Percentiles rank a stretch among this genome's conserved stretches.
These are phyloP conservation scores for Magnaporthiopsis incrustans DNA, from an alignment of 2,329 filamentous ascomycete species.

Conservation along the genomic window DNA sequence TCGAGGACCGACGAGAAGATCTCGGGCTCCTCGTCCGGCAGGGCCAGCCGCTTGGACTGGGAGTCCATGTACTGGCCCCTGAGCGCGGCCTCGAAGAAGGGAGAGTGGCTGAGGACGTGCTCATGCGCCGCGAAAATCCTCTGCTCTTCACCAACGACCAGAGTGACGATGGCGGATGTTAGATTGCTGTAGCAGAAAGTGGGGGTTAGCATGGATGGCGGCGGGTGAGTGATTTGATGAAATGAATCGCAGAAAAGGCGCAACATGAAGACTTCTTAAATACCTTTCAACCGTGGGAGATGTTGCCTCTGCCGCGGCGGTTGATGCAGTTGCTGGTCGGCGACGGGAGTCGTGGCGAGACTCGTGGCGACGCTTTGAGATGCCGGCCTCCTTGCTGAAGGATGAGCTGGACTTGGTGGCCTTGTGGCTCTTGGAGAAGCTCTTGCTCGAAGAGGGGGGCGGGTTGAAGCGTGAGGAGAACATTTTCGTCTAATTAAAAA, in stretches of 20 bases:
- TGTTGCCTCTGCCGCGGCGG: constrained; percentile 28
- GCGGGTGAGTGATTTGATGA: constrained; percentile 1
- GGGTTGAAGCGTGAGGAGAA: constrained; percentile 7
- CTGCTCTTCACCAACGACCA: constrained; percentile 72
- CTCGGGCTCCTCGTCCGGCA: constrained; percentile 81
- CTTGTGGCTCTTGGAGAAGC: constrained; percentile 46
- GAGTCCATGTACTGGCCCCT: constrained; percentile 54
- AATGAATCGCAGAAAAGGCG: no score
- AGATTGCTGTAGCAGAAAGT: constrained; percentile 35
- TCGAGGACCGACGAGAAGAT: constrained; percentile 87
- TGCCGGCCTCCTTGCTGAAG: constrained; percentile 45
- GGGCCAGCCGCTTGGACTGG: constrained; percentile 63
- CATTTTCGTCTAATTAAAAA: neutral
- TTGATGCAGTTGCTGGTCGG: constrained; percentile 40
- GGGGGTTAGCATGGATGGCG: neutral
- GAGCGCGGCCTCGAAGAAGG: constrained; percentile 66
- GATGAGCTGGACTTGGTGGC: constrained; percentile 42
- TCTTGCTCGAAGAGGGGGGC: constrained; percentile 23
- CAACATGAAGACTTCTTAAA: no score
- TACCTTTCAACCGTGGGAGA: constrained; percentile 1
- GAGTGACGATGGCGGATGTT: constrained; percentile 66
- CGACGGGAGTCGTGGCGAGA: constrained; percentile 44
- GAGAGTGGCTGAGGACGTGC: constrained; percentile 69
- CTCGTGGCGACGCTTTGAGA: constrained; percentile 48
- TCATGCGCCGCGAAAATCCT: constrained; percentile 89